Conservation (phyloP, 805 yeast genomes). For the Candida suzukii region DNA sequence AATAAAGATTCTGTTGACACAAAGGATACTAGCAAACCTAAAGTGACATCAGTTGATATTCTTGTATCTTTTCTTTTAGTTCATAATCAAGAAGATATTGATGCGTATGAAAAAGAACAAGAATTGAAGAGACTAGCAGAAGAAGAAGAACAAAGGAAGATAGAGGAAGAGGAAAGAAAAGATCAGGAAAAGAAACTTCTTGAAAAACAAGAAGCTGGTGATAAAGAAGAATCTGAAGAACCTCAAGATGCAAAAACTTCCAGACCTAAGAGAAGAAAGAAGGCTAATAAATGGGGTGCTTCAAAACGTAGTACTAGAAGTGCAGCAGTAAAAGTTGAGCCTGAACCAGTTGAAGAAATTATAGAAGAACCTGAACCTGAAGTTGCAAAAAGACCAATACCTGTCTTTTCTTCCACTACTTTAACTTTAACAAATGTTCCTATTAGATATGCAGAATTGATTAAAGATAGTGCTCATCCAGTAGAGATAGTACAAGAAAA, state of each 20-base stretch:
- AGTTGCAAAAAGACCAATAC: conserved; percentile 33
- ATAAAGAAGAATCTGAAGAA: conserved; percentile 20
- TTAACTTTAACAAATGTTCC: conserved; percentile 63
- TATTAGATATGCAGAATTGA: conserved; percentile 51
- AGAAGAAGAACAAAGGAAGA: conserved; percentile 16
- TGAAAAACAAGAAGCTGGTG: conserved; percentile 18
- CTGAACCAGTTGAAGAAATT: conserved; percentile 12
- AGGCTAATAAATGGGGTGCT: conserved; percentile 22
- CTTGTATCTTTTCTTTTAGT: conserved; percentile 42
- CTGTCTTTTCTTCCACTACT: conserved; percentile 55
- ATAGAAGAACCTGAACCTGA: conserved; percentile 15
- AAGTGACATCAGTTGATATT: conserved; percentile 28
- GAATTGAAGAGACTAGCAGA: conserved; percentile 23
- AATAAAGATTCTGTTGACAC: neutral
- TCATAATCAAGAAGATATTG: conserved; percentile 44
- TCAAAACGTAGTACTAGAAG: conserved; percentile 21
- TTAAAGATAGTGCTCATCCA: conserved; percentile 58
- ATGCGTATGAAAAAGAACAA: conserved; percentile 33
- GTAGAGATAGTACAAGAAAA: conserved; percentile 45
- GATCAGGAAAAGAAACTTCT: conserved; percentile 11
- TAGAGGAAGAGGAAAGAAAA: conserved; percentile 17
- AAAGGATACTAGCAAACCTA: conserved; percentile 8
- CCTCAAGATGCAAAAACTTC: conserved; percentile 7
- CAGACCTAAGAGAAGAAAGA: conserved; percentile 15
- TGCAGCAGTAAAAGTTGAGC: conserved; percentile 9